phyloP scores from a whole-genome alignment of 768 basidiomycete genomes.

The Termitomyces sp. region DNA sequence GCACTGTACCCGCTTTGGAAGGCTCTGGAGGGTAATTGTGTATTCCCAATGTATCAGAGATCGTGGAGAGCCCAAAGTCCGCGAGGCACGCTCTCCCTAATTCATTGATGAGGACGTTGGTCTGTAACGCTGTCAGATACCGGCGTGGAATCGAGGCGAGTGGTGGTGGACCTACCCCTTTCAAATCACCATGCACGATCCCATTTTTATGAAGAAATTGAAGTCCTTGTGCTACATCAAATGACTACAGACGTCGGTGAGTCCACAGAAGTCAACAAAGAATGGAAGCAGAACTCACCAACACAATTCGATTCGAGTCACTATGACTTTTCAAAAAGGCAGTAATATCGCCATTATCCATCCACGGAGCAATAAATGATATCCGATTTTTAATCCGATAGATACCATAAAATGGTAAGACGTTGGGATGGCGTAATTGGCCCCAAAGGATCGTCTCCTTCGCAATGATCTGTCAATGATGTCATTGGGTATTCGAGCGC shows the following conservation, averaged over 20 bases:
- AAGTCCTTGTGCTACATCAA: constrained; percentile 4
- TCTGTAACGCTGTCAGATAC: not conserved
- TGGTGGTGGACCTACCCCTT: not conserved
- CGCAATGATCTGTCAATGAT: not conserved
- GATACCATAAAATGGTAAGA: constrained; percentile 7
- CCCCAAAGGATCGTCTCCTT: constrained; percentile 8
- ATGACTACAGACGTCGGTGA: not conserved
- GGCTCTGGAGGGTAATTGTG: not conserved
- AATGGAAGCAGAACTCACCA: not conserved
- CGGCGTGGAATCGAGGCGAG: not conserved
- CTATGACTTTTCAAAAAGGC: not conserved
- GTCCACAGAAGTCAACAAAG: not conserved
- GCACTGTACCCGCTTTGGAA: not conserved
- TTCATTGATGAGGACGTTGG: constrained; percentile 4
- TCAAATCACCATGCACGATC: constrained; percentile 6
- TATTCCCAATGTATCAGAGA: constrained; percentile 5
- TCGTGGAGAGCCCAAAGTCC: not conserved
- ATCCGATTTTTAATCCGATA: not conserved
- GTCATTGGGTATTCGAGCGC: not conserved
- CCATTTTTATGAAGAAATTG: constrained; percentile 4
- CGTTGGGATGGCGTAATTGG: constrained; percentile 5
- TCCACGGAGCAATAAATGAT: constrained; percentile 2
- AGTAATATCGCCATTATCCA: not conserved
- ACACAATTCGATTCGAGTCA: not conserved
- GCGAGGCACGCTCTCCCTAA: not conserved